Percentiles rank a stretch among this genome's conserved stretches.
These are phyloP conservation scores for Aureobasidium sp. DNA, from an alignment of 2,329 filamentous ascomycete species.

Conservation along the genomic window DNA sequence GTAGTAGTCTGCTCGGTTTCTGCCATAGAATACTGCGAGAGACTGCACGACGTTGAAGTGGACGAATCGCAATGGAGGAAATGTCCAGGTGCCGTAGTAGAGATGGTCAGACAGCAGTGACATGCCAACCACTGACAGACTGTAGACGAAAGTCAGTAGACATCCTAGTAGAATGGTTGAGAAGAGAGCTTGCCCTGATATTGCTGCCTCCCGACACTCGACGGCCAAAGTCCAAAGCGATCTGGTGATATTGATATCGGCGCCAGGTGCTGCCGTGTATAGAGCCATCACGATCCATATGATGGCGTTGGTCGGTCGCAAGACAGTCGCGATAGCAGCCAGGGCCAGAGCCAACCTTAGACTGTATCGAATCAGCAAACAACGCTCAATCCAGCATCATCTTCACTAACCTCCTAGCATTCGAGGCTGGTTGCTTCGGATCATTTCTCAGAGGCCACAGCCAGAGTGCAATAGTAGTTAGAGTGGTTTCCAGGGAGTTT, in stretches of 20 bases:
- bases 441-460: slow-evolving; percentile 72
- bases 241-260: neutral
- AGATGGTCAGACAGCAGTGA: slow-evolving; percentile 64
- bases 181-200: slow-evolving; percentile 3
- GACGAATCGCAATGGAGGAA: slow-evolving; percentile 80
- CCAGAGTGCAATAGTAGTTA: slow-evolving; percentile 72
- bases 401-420: neutral
- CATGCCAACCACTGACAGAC: slow-evolving; percentile 47
- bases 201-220: slow-evolving; percentile 5
- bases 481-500: slow-evolving; percentile 84
- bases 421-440: slow-evolving; percentile 1
- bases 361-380: neutral
- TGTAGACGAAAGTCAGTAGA: neutral
- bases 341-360: slow-evolving; percentile 2
- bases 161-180: neutral
- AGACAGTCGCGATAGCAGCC: slow-evolving; percentile 73
- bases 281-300: slow-evolving; percentile 55
- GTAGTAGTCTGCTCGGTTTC: slow-evolving; percentile 89
- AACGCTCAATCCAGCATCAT: neutral
- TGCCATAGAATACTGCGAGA: slow-evolving; percentile 86
- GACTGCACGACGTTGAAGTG: slow-evolving; percentile 86
- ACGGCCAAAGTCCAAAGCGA: neutral
- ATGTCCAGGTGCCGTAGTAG: slow-evolving; percentile 81
- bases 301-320: slow-evolving; percentile 82
- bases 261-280: neutral